phyloP scores from a whole-genome alignment of 768 basidiomycete species.

The Russula virescens region DNA sequence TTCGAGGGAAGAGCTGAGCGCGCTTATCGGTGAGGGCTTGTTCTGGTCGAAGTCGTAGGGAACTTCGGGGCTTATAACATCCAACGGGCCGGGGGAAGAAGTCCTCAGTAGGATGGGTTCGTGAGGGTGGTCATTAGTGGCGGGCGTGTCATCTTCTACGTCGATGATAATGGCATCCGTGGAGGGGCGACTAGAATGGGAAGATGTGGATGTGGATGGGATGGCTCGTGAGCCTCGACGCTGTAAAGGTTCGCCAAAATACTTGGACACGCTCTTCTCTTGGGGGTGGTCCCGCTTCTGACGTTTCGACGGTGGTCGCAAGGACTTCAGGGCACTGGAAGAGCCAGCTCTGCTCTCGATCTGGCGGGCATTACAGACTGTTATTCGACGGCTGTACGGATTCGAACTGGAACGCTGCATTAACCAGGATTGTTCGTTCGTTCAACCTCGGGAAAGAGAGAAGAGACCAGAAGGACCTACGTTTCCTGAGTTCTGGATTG shows the following conservation, averaged over 20 bases:
- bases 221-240: not conserved
- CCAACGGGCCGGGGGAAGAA: conserved; percentile 15
- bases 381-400: conserved; percentile 8
- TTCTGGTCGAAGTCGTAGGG: conserved; percentile 10
- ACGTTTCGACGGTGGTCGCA: not conserved
- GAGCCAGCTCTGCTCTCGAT: not conserved
- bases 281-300: not conserved
- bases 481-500: conserved; percentile 1
- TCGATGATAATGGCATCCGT: conserved; percentile 7
- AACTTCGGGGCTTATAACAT: not conserved
- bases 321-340: not conserved
- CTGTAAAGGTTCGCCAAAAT: not conserved
- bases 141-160: conserved; percentile 1
- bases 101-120: not conserved
- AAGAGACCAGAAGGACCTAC: conserved; percentile 1
- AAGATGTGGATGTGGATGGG: conserved; percentile 1
- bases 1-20: conserved; percentile 6
- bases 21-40: conserved; percentile 3
- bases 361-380: not conserved
- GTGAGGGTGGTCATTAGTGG: not conserved
- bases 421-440: not conserved
- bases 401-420: not conserved
- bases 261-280: not conserved
- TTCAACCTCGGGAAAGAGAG: not conserved
- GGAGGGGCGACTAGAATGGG: not conserved